Evolutionary conservation across 2,329 filamentous ascomycete species (phyloP).

Genomic region (Myriosclerotinia duriaeana): DNA sequence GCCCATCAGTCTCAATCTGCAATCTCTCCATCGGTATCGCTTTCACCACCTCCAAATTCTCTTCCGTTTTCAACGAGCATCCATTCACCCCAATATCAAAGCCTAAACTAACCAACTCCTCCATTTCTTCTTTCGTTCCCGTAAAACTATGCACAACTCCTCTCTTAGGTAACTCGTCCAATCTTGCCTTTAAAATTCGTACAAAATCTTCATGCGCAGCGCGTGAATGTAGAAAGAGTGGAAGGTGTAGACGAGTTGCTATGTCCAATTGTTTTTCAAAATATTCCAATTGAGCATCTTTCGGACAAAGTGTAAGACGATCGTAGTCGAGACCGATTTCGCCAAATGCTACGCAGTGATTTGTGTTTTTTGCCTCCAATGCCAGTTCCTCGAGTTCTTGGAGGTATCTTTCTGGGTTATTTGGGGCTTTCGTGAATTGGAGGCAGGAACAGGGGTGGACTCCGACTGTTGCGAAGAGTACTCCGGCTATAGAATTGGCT

Average conservation of each 20-base stretch:
- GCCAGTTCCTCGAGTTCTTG: slow-evolving; percentile 64
- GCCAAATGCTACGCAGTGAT: slow-evolving; percentile 69
- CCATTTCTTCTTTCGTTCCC: slow-evolving; percentile 81
- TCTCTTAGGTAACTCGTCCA: slow-evolving; percentile 67
- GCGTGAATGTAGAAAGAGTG: slow-evolving; percentile 88
- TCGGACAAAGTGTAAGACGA: slow-evolving; percentile 77
- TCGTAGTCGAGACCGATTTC: slow-evolving; percentile 98
- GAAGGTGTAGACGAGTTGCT: slow-evolving; percentile 65
- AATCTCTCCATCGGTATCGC: slow-evolving; percentile 75
- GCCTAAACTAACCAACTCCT: slow-evolving; percentile 73
- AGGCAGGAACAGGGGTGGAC: slow-evolving; percentile 89
- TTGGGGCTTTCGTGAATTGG: slow-evolving; percentile 61
- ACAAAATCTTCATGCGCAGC: slow-evolving; percentile 87
- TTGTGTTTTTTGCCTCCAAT: slow-evolving; percentile 49
- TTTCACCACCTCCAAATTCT: slow-evolving; percentile 83
- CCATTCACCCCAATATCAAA: slow-evolving; percentile 95
- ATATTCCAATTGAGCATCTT: slow-evolving; percentile 76
- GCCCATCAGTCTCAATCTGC: slow-evolving; percentile 96
- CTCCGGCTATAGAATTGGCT: slow-evolving; percentile 57
- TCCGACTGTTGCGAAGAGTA: slow-evolving; percentile 86
- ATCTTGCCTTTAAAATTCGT: slow-evolving; percentile 59
- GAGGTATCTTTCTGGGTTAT: slow-evolving; percentile 51
- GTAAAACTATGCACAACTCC: slow-evolving; percentile 96
- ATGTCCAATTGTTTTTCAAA: slow-evolving; percentile 68
- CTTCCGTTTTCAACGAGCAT: slow-evolving; percentile 90